Conservation (phyloP, 2,329 filamentous ascomycete species). For the Phaeomoniella chlamydospora region DNA sequence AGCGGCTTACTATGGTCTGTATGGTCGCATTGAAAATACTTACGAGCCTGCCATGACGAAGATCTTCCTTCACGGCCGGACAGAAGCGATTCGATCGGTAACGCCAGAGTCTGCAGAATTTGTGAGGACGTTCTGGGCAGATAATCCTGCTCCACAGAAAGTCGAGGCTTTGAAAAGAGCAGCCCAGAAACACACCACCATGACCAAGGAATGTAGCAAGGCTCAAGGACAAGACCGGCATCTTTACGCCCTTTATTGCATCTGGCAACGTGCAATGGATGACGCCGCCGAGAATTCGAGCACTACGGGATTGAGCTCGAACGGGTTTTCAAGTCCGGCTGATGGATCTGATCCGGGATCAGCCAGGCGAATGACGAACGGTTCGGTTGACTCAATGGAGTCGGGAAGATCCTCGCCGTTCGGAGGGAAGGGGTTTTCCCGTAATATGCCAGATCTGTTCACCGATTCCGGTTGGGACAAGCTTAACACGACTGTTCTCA, state of each 20-base stretch:
- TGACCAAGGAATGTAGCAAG: slow-evolving; percentile 74
- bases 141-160: slow-evolving; percentile 69
- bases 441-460: slow-evolving; percentile 64
- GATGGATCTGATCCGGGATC: slow-evolving; percentile 14
- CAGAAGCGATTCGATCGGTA: slow-evolving; percentile 81
- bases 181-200: slow-evolving; percentile 65
- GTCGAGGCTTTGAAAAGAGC: slow-evolving; percentile 73
- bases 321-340: slow-evolving; percentile 49
- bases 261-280: slow-evolving; percentile 84
- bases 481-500: slow-evolving; percentile 85
- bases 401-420: background rate
- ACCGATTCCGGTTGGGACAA: slow-evolving; percentile 85
- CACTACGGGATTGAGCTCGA: slow-evolving; percentile 35
- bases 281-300: slow-evolving; percentile 46
- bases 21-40: slow-evolving; percentile 83
- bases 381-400: background rate
- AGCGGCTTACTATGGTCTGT: slow-evolving; percentile 92
- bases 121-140: slow-evolving; percentile 86
- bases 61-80: slow-evolving; percentile 79
- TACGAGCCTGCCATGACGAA: slow-evolving; percentile 99
- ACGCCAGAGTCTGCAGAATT: slow-evolving; percentile 75
- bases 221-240: slow-evolving; percentile 86
- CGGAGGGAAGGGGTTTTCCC: background rate
- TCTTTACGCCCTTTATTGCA: slow-evolving; percentile 81
- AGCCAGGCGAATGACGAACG: slow-evolving; percentile 10